Base-by-base conservation (phyloP, 345 rosid species). In the Citrus reticulata region DNA sequence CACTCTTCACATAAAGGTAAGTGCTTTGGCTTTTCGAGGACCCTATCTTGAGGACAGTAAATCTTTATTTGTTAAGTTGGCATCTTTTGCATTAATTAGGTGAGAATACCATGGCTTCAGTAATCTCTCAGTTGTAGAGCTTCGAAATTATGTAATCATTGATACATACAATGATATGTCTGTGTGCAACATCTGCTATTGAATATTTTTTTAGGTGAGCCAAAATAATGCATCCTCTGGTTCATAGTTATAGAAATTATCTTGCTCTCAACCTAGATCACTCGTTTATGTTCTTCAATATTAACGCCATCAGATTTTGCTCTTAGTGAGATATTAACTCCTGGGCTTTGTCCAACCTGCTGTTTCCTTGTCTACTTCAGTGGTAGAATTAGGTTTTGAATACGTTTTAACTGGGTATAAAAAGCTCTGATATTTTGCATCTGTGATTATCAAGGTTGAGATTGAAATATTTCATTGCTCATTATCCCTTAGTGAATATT, bases 1-100 rank as follows among this genome's bases (percentile, higher is more conserved):
- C 7, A 86, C 88, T 77, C 84, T 96, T 80, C 97, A 88, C 74
- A 86, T 94, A 70, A 93, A 94, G 88, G 99, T 93, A 83, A 88
- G 91, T 75, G 24, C 27, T 68, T 49, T 67, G 46, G 30, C 78
- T 73, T 62, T 74, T 51, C 70, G 39, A 73, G 30, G 6, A 57
- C 29, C 68, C 24, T 68, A 63, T 72, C 35, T 27, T 46, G 67
- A 51, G 25, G 9, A 34, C 32, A 1, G 6, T 42, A 35, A 59
- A 37, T 69, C 69, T 58, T 20, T 16, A 10, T 39, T 19, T 69
- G 32, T 59, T 1, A 54, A 17, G 58, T 54, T 54, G 22, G 20
- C 4, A 27, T 39, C 57, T 39, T 17, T 39, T 74, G 3, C 37
- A 39, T 25, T 74, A 60, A 60, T 27, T 40, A 9, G 27, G 69